Conservation (phyloP, 768 basidiomycete genomes). For the Cystobasidium onofrii region DNA sequence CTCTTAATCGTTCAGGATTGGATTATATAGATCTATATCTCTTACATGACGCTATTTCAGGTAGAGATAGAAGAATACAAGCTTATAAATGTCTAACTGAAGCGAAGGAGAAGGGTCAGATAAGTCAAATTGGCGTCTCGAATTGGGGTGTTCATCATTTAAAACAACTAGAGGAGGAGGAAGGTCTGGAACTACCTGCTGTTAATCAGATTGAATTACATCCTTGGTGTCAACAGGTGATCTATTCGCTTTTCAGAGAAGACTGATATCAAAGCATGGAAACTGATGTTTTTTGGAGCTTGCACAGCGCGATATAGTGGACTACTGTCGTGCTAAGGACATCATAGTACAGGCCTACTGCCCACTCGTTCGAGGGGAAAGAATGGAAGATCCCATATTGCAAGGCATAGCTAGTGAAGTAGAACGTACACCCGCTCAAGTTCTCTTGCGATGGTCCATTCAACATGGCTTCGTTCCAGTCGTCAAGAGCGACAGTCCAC, state of each 20-base stretch:
- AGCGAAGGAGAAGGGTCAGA: constrained; percentile 6
- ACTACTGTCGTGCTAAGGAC: neutral
- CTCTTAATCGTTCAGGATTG: neutral
- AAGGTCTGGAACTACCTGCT: neutral
- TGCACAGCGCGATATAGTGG: constrained; percentile 16
- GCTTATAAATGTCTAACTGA: constrained; percentile 1
- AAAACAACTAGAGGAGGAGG: constrained; percentile 7
- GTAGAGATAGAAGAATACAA: constrained; percentile 13
- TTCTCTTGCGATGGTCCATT: constrained; percentile 15
- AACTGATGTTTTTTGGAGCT: neutral
- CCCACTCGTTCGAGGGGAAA: constrained; percentile 22
- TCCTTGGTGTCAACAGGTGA: constrained; percentile 28
- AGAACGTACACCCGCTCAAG: constrained; percentile 6
- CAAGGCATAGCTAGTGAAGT: neutral
- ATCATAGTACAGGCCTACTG: constrained; percentile 27
- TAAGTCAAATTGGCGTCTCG: constrained; percentile 12
- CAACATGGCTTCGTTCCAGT: constrained; percentile 17
- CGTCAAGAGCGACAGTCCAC: constrained; percentile 18
- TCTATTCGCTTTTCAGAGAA: neutral
- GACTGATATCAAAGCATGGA: neutral
- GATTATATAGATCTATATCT: constrained; percentile 29
- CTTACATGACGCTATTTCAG: constrained; percentile 28
- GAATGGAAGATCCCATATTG: neutral
- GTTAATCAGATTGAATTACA: constrained; percentile 30
- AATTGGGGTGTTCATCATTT: constrained; percentile 23